A percentile compares a stretch with the other conserved stretches of the same genome.
Conservation (phyloP, 2,329 filamentous ascomycete genomes). For the Hypoxylon sp. region DNA sequence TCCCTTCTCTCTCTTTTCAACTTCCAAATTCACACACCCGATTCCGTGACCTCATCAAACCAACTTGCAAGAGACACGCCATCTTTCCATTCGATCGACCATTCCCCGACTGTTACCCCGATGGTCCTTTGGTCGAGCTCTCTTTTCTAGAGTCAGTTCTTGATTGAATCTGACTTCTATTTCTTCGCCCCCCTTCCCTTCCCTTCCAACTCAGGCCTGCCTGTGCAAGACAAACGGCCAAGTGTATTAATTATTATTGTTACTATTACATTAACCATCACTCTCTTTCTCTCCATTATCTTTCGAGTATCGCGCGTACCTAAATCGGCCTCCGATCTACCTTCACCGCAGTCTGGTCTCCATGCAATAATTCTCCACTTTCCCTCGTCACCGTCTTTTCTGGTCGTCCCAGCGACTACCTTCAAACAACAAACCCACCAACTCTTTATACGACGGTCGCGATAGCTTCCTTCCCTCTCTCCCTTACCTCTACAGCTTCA, state of each 20-base stretch:
- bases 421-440: constrained; percentile 40
- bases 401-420: constrained; percentile 46
- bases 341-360: constrained; percentile 40
- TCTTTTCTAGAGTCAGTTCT: constrained; percentile 52
- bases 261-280: constrained; percentile 23
- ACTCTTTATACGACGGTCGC: constrained; percentile 24
- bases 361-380: constrained; percentile 49
- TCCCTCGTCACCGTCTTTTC: constrained; percentile 47
- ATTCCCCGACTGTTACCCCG: constrained; percentile 28
- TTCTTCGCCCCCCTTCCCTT: constrained; percentile 23
- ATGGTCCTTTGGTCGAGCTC: constrained; percentile 31
- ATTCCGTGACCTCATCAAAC: constrained; percentile 50
- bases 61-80: constrained; percentile 41
- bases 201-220: constrained; percentile 32
- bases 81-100: constrained; percentile 38
- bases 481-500: constrained; percentile 12
- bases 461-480: constrained; percentile 26
- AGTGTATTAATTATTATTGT: constrained; percentile 46
- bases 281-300: constrained; percentile 7
- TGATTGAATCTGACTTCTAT: constrained; percentile 54
- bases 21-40: constrained; percentile 24
- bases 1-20: constrained; percentile 15
- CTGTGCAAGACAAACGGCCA: constrained; percentile 29
- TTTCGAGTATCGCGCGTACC: constrained; percentile 36
- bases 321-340: constrained; percentile 51